Conservation (phyloP, 2,329 filamentous ascomycete species). For the Claviceps africana region DNA sequence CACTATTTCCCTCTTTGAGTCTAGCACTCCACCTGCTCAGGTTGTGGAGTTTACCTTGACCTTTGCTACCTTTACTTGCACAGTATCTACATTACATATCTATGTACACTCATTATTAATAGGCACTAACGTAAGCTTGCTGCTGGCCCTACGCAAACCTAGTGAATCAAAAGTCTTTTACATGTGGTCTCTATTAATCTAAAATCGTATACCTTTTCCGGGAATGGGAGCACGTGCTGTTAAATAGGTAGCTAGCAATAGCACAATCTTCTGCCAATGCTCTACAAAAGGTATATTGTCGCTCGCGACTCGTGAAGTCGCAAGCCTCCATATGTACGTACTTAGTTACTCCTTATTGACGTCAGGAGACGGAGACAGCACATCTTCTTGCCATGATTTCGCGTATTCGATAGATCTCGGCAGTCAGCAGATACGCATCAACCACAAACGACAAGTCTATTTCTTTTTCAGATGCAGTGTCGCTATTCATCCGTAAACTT, state of each 20-base stretch:
- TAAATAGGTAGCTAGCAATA: too few species aligned
- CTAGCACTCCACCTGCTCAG: neutral
- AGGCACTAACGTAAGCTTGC: neutral
- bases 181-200: too few species aligned
- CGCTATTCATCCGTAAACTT: conserved; percentile 63
- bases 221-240: too few species aligned
- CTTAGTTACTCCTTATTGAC: neutral
- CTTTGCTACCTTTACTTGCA: neutral
- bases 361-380: neutral
- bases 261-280: too few species aligned
- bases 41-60: neutral
- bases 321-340: too few species aligned
- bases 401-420: neutral
- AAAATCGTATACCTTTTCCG: too few species aligned
- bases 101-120: neutral
- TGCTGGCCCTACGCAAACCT: neutral
- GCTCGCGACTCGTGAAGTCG: too few species aligned
- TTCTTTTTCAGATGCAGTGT: neutral
- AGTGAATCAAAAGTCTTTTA: neutral
- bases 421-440: neutral
- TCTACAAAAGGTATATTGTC: too few species aligned
- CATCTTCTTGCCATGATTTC: neutral
- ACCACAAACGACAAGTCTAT: neutral
- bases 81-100: too few species aligned
- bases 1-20: neutral